Base-by-base conservation (phyloP, 2,329 filamentous ascomycete genomes). In the Penicillium sp. region DNA sequence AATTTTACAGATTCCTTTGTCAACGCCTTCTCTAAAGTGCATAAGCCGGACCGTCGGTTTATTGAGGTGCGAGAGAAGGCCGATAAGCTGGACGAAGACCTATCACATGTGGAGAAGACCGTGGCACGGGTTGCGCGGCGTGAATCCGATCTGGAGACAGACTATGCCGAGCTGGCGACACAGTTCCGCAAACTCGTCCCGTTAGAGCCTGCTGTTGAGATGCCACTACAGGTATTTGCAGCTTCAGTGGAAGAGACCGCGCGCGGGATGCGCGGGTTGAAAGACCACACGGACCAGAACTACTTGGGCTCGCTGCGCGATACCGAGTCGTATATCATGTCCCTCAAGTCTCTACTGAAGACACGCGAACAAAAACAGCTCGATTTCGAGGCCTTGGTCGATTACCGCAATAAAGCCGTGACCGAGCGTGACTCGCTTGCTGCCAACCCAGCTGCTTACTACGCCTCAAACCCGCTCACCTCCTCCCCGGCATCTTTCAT, bases 311-410 rank as follows among this genome's bases (percentile, higher is more conserved):
- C 88, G 53, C 81, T 99, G 50, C 86, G 91, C 48, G 94, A 99
- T 76, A 96, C 97, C 92, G 90, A 95, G 67, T 88, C 91, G 26
- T 99, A 97, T 75, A 93, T 91, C 62, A 78, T 84, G n/a, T 88
- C 91, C 0, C 80, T 97, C 44, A 96, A 96, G 74, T 82, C 85
- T 25, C 86, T 99, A 5, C 85, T 99, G 61, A 96, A 96, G 73
- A 90, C 90, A 1, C 88, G 94, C 35, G 94, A 99, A 77, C 91
- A 95, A 77, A 99, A 99, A 73, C 94, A 99, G 73, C 88, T 99
- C 55, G 94, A 99, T 77, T 96, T 93, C 69, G 94, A 99, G 76
- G 92, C 91, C 62, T 82, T 99, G 33, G 96, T 91, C 28, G 93
- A 97, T 71, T 97, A 97, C 74, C 88, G 97, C 51, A 90, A 90